Percentiles rank a stretch among this genome's conserved stretches.
Conservation (phyloP, 345 rosid genomes). For the Camelina hispida region DNA sequence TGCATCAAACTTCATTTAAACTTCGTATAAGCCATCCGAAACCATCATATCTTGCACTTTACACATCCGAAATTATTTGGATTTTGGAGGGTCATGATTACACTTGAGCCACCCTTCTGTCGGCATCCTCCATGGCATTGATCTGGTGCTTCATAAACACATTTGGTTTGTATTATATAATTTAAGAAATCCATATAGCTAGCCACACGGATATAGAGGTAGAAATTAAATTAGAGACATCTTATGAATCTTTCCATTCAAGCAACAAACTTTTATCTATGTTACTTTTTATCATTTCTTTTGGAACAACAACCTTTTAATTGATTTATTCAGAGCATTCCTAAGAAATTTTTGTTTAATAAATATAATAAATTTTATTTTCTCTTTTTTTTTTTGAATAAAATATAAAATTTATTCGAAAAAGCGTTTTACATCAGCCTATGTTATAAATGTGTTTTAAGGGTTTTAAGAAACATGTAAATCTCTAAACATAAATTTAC, state of each 20-base stretch:
- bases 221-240: neutral
- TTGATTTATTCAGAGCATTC: neutral
- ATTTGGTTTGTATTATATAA: conserved; percentile 1
- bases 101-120: conserved; percentile 3
- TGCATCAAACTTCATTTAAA: neutral
- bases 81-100: neutral
- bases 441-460: too few relatives aligned
- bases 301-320: conserved; percentile 17
- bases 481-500: too few relatives aligned
- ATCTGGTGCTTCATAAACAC: conserved; percentile 11
- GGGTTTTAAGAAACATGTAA: too few relatives aligned
- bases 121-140: neutral
- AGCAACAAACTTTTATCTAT: conserved; percentile 18
- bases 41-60: neutral
- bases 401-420: too few relatives aligned
- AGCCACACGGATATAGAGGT: neutral
- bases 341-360: neutral
- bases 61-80: neutral
- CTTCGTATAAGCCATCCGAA: neutral
- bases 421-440: too few relatives aligned
- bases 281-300: conserved; percentile 23
- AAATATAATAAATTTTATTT: neutral
- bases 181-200: neutral
- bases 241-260: conserved; percentile 18
- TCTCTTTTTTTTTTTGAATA: too few relatives aligned